A percentile compares a stretch with the other conserved stretches of the same genome.
These are phyloP conservation scores for Zancudomyces culisetae DNA, from an alignment of 371 early-diverging fungal species.

Conservation along the genomic window DNA sequence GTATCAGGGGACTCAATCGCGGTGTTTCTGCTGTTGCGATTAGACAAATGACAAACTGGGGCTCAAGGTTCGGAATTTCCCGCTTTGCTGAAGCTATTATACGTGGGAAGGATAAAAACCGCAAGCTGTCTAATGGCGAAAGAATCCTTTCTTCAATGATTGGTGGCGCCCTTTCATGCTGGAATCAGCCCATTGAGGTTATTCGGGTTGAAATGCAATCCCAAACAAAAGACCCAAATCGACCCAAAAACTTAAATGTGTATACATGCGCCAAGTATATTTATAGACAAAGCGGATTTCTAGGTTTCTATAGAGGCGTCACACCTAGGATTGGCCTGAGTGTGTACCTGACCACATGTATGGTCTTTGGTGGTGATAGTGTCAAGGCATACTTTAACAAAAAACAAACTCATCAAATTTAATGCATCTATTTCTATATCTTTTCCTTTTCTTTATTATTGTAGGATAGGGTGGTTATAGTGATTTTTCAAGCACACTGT, in stretches of 20 bases:
- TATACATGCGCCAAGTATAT: constrained; percentile 66
- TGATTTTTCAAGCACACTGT: too few relatives aligned
- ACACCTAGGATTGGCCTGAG: constrained; percentile 77
- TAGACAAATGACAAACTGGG: constrained; percentile 95
- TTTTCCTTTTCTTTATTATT: too few relatives aligned
- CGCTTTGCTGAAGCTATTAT: constrained; percentile 66
- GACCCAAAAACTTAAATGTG: constrained; percentile 78
- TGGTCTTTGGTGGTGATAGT: constrained; percentile 83
- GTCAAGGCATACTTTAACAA: constrained; percentile 32
- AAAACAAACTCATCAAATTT: neutral
- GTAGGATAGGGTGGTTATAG: too few relatives aligned
- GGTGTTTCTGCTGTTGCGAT: constrained; percentile 81
- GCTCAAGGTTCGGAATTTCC: constrained; percentile 77
- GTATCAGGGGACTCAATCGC: constrained; percentile 88
- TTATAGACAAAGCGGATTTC: constrained; percentile 66
- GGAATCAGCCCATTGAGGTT: constrained; percentile 95
- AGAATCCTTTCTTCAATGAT: constrained; percentile 41
- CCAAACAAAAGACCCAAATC: constrained; percentile 58
- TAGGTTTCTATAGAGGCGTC: constrained; percentile 89
- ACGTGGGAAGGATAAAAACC: constrained; percentile 19
- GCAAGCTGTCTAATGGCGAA: constrained; percentile 24
- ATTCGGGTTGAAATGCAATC: constrained; percentile 94
- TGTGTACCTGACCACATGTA: constrained; percentile 88
- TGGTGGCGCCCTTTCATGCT: constrained; percentile 80
- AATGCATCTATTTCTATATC: too few relatives aligned